Conservation (phyloP, 1,284 basidiomycete species). For the Cryptococcus floricola region DNA sequence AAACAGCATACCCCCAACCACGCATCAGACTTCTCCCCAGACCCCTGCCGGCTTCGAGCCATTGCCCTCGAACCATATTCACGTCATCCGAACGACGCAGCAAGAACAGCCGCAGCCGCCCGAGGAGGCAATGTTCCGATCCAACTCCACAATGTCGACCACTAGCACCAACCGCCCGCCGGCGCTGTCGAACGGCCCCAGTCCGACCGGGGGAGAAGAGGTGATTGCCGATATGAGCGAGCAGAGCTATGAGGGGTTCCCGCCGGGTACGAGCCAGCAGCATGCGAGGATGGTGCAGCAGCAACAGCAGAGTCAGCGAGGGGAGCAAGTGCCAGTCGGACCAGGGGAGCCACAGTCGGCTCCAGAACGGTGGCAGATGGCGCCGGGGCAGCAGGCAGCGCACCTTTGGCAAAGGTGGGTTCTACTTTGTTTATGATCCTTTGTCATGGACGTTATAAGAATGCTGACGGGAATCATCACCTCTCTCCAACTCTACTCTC, state of each 20-base stretch:
- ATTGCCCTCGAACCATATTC: constrained; percentile 11
- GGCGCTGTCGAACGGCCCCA: constrained; percentile 10
- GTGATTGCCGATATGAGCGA: constrained; percentile 5
- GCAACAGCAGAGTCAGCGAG: not conserved
- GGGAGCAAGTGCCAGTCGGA: not conserved
- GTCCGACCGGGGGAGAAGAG: constrained; percentile 5
- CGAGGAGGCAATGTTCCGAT: constrained; percentile 1
- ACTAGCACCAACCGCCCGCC: constrained; percentile 5
- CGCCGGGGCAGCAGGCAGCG: not conserved
- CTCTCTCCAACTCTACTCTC: not conserved
- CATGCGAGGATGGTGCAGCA: not conserved
- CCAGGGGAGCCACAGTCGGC: not conserved
- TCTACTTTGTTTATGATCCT: not conserved
- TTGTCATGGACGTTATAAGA: not conserved
- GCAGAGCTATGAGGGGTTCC: not conserved
- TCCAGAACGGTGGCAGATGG: not conserved
- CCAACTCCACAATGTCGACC: constrained; percentile 9
- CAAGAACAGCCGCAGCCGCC: not conserved
- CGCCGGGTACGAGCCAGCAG: not conserved
- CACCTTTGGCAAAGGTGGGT: constrained; percentile 3
- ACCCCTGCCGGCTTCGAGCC: not conserved
- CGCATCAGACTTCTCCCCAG: not conserved
- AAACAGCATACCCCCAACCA: not conserved
- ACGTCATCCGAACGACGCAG: constrained; percentile 11
- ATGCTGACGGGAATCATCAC: not conserved